These are phyloP conservation scores for Flaveria linearis DNA, from an alignment of 129 eudicot species.

Conservation along the genomic window DNA sequence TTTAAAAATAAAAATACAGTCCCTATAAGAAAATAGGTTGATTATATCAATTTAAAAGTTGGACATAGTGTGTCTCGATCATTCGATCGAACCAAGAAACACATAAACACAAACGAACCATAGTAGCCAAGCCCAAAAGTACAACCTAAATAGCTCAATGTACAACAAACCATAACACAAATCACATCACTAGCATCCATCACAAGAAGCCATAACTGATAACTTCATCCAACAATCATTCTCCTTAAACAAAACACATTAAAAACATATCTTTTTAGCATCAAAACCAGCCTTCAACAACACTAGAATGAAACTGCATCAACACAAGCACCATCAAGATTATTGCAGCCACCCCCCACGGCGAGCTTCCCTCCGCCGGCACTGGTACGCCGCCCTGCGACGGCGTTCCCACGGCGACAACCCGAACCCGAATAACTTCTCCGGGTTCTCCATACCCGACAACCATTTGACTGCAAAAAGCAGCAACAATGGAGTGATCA, in stretches of 20 bases:
- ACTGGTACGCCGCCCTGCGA: constrained; percentile 39
- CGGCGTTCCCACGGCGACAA: constrained; percentile 51
- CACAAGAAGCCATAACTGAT: no score
- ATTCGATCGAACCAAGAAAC: constrained; percentile 13
- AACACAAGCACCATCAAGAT: constrained; percentile 70
- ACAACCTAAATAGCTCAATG: constrained; percentile 17
- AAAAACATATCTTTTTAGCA: not conserved
- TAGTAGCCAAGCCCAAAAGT: constrained; percentile 8
- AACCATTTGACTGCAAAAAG: constrained; percentile 73
- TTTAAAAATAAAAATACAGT: no score
- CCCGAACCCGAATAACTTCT: constrained; percentile 44
- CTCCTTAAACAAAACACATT: not conserved
- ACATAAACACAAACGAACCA: not conserved
- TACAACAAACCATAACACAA: constrained; percentile 23
- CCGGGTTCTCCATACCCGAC: constrained; percentile 58
- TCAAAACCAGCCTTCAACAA: constrained; percentile 72
- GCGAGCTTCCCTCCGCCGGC: constrained; percentile 64
- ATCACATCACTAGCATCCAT: not conserved
- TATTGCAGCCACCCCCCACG: constrained; percentile 89
- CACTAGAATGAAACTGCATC: constrained; percentile 67
- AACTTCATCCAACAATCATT: not conserved
- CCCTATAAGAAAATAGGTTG: no score
- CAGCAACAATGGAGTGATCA: constrained; percentile 59
- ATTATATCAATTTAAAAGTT: not conserved
- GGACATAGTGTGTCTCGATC: constrained; percentile 19